A percentile compares a stretch with the other conserved stretches of the same genome.
These are phyloP conservation scores for Blastobotrys apis DNA, from an alignment of 1,139 yeast genomes.

Conservation along the genomic window DNA sequence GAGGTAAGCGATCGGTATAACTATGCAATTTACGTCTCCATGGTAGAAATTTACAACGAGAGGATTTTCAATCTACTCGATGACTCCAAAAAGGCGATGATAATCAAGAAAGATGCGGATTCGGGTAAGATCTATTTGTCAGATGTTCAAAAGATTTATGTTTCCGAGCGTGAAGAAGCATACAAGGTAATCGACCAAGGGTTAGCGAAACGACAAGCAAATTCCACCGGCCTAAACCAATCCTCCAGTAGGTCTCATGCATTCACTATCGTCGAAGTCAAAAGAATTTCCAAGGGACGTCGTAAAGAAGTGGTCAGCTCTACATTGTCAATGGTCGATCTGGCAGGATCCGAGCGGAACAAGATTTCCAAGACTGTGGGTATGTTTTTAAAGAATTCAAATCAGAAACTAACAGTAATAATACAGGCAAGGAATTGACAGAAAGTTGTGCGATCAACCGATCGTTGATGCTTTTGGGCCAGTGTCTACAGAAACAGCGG, in stretches of 20 bases:
- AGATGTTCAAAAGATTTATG: conserved; percentile 29
- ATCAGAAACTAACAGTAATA: conserved; percentile 39
- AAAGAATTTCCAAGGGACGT: conserved; percentile 23
- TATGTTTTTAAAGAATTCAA: too few relatives aligned
- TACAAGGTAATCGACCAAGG: conserved; percentile 30
- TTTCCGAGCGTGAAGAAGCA: conserved; percentile 30
- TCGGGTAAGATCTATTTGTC: conserved; percentile 25
- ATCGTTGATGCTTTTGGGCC: conserved; percentile 46
- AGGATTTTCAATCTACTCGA: conserved; percentile 31
- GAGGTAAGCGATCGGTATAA: conserved; percentile 19
- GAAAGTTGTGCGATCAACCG: conserved; percentile 47
- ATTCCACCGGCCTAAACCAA: conserved; percentile 35
- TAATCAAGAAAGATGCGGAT: conserved; percentile 26
- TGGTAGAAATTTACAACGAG: conserved; percentile 38
- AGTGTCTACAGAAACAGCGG: conserved; percentile 41
- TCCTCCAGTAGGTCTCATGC: conserved; percentile 41
- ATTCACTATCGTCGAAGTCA: conserved; percentile 36
- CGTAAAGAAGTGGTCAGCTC: conserved; percentile 18
- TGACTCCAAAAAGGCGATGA: conserved; percentile 22
- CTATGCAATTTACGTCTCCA: conserved; percentile 33
- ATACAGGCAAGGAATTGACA: conserved; percentile 23
- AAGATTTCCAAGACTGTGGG: conserved; percentile 43
- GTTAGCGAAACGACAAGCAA: conserved; percentile 29
- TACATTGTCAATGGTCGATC: conserved; percentile 43
- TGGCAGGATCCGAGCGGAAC: conserved; percentile 50